Conservation (phyloP, 2,329 filamentous ascomycete genomes). For the Zalaria sp. region DNA sequence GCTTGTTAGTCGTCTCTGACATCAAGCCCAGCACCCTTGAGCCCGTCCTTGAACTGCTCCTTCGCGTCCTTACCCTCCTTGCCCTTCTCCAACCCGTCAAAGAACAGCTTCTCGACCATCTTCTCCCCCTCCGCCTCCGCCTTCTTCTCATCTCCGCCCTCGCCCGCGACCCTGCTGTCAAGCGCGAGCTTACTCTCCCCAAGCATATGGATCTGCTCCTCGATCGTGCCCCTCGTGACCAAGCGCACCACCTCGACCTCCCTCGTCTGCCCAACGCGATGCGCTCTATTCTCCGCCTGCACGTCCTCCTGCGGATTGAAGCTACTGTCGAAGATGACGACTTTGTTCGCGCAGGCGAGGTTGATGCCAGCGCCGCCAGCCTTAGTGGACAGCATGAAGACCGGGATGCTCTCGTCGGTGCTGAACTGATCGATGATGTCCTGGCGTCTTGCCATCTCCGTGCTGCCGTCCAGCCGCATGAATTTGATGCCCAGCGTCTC, state of each 20-base stretch:
- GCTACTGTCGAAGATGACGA: conserved; percentile 92
- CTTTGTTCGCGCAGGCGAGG: conserved; percentile 87
- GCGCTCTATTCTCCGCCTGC: conserved; percentile 94
- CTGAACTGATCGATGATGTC: conserved; percentile 81
- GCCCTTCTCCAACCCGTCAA: conserved; percentile 8
- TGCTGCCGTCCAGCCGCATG: conserved; percentile 75
- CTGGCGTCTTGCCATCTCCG: conserved; percentile 70
- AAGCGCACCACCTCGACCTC: conserved; percentile 84
- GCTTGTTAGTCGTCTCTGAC: conserved; percentile 8
- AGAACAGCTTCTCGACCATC: conserved; percentile 26
- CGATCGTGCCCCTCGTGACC: conserved; percentile 68
- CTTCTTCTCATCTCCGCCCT: conserved; percentile 29
- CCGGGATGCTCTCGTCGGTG: conserved; percentile 59
- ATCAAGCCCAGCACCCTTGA: conserved; percentile 28
- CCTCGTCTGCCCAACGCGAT: conserved; percentile 80
- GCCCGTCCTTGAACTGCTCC: conserved; percentile 24
- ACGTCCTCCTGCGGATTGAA: conserved; percentile 97
- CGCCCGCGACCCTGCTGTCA: conserved; percentile 58
- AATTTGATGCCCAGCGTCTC: conserved; percentile 59
- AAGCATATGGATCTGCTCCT: conserved; percentile 83
- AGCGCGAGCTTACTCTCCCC: conserved; percentile 88
- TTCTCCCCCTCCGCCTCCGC: conserved; percentile 25
- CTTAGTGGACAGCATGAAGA: conserved; percentile 86
- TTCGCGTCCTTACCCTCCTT: conserved; percentile 16
- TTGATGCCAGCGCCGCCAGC: conserved; percentile 97